Evolutionary conservation across 2,329 filamentous ascomycete species (phyloP).

Genomic region (Xenoacremonium recifei): DNA sequence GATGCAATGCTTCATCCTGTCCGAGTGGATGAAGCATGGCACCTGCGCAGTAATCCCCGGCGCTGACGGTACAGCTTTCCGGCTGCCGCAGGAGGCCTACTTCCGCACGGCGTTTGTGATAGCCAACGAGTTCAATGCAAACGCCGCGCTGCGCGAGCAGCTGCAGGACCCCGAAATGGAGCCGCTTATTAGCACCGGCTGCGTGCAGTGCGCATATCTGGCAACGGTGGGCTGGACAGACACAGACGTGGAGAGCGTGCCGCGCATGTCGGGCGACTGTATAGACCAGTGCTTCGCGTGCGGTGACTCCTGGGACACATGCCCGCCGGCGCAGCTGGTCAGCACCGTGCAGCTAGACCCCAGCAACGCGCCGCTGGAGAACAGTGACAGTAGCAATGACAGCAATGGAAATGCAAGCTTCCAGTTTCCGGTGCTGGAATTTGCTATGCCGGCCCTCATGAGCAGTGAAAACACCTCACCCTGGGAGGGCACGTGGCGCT

Average conservation of each 20-base stretch:
- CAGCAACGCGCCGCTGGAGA: constrained; percentile 6
- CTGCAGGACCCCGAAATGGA: constrained; percentile 1
- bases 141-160: constrained; percentile 2
- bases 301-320: too few relatives aligned
- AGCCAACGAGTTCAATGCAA: constrained; percentile 4
- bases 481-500: constrained; percentile 12
- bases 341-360: constrained; percentile 6
- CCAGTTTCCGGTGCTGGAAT: constrained; percentile 3
- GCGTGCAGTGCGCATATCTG: too few relatives aligned
- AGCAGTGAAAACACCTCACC: constrained; percentile 7
- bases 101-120: constrained; percentile 9
- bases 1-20: constrained; percentile 13
- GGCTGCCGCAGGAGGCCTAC: constrained; percentile 10
- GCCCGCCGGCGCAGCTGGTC: too few relatives aligned
- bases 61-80: constrained; percentile 9
- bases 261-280: constrained; percentile 10
- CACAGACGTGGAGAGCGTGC: constrained; percentile 6
- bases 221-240: constrained; percentile 6
- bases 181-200: too few relatives aligned
- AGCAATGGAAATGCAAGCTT: constrained; percentile 4
- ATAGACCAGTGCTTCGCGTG: too few relatives aligned
- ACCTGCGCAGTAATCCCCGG: constrained; percentile 11
- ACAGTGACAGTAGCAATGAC: neutral
- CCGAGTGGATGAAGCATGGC: constrained; percentile 13
- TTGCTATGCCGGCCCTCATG: constrained; percentile 4